Base-by-base conservation (phyloP, 2,329 filamentous ascomycete genomes). In the Paraconiothyrium sp. region DNA sequence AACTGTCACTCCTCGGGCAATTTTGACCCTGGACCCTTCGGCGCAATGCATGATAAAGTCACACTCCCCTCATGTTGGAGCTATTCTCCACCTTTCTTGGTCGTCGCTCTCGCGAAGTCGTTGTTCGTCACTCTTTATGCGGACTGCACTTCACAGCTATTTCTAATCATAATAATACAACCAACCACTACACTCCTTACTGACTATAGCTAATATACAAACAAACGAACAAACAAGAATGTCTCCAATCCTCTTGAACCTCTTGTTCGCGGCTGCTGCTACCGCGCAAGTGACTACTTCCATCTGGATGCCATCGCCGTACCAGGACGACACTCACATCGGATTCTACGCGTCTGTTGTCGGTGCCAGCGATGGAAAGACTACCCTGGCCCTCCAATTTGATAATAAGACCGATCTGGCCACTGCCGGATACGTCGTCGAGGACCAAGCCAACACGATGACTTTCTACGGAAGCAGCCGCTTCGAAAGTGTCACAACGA, bases 211-310 rank as follows among this genome's bases (percentile, higher is more conserved):
- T 35, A n/a, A 43, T 37, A 37, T n/a, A 48, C 30, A 30, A 46
- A 8, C 54, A 37, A 27, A 20, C 20, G 20, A 20, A 20, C 20
- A n/a, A n/a, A 66, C 57, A 30, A 4, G 27, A 55, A 75, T 75
- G 72, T 65, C 69, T 67, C 60, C 62, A 39, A 44, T 75, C 24
- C 58, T 71, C 20, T 64, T 64, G 9, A 51, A 65, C 37, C 55
- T 73, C 20, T 56, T 72, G 16, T 64, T 75, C 54, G 68, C 67
- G 14, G 60, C 69, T 8, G 59, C 58, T 14, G 69, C 67, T 16
- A 54, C 69, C n/a, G 73, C 73, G 9, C 57, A 72, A 30, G 24
- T 73, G 14, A 76, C 73, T 4, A 75, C 74, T 8, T 71, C 72
- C 2, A 65, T 73, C 11, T 74, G 73, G 70, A 54, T 75, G 52